phyloP scores from a whole-genome alignment of 805 yeast genomes.

The Sugiyamaella boreocaroliniensis region DNA sequence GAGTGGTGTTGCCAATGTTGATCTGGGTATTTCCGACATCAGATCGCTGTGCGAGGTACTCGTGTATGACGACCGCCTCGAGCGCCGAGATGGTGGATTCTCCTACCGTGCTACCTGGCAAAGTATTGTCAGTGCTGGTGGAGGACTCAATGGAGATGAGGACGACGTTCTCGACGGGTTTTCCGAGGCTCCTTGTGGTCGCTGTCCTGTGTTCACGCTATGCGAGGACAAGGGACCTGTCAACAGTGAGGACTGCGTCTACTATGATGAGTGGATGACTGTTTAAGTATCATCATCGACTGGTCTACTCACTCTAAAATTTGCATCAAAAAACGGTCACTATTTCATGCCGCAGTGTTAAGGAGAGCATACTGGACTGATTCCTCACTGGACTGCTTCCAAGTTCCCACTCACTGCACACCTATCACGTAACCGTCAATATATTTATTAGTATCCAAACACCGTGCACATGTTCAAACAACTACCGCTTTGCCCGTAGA shows the following conservation, averaged over 20 bases:
- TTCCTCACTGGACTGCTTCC: too few species aligned
- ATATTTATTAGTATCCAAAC: neutral
- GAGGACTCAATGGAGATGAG: constrained; percentile 19
- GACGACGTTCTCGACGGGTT: constrained; percentile 20
- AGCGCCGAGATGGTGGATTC: constrained; percentile 50
- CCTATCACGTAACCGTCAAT: too few species aligned
- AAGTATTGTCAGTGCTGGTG: constrained; percentile 66
- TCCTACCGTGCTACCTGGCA: constrained; percentile 80
- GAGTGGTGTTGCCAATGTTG: constrained; percentile 75
- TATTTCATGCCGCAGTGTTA: neutral
- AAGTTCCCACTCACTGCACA: neutral
- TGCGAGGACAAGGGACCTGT: constrained; percentile 29
- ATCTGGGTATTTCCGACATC: constrained; percentile 65
- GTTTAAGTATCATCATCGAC: neutral
- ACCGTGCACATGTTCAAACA: neutral
- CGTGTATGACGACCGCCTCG: constrained; percentile 79
- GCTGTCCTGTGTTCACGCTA: constrained; percentile 26
- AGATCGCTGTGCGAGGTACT: constrained; percentile 81
- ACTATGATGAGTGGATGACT: constrained; percentile 31
- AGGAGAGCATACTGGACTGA: too few species aligned
- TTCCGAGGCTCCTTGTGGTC: constrained; percentile 31
- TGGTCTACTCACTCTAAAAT: too few species aligned
- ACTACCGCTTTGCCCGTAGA: constrained; percentile 18
- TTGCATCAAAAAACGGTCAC: too few species aligned
- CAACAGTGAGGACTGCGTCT: constrained; percentile 27